phyloP scores from a whole-genome alignment of 495 filamentous ascomycete genomes.

The Xylaria grammica region DNA sequence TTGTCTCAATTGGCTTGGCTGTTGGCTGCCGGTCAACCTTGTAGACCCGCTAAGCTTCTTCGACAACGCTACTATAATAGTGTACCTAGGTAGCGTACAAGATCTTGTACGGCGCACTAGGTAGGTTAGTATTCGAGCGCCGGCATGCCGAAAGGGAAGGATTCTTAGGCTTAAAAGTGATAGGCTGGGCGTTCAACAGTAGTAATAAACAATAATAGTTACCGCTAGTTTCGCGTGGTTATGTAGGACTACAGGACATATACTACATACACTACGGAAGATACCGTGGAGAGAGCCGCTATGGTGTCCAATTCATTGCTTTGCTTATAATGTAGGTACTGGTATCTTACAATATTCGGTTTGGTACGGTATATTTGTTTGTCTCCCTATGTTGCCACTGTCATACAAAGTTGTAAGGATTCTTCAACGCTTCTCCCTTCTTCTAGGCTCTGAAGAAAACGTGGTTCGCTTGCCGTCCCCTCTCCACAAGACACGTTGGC shows the following conservation, averaged over 20 bases:
- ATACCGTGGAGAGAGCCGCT: neutral
- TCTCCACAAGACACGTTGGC: neutral
- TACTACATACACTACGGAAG: too few species aligned
- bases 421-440: neutral
- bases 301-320: too few species aligned
- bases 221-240: conserved; percentile 22
- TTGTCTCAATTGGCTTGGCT: neutral
- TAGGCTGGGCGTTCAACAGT: neutral
- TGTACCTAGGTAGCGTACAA: too few species aligned
- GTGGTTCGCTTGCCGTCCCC: conserved; percentile 2
- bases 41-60: neutral
- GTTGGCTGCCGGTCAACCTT: neutral
- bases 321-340: too few species aligned
- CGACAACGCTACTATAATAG: too few species aligned
- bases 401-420: neutral
- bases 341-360: neutral
- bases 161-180: neutral
- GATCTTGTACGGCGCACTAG: too few species aligned
- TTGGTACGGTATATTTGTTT: neutral
- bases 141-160: conserved; percentile 14
- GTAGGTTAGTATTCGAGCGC: neutral
- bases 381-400: neutral
- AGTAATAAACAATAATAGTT: conserved; percentile 5
- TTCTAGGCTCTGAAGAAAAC: conserved; percentile 10
- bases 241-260: conserved; percentile 15